These are phyloP conservation scores for Persicaria maculosa DNA, from an alignment of 148 eudicot species.

Conservation along the genomic window DNA sequence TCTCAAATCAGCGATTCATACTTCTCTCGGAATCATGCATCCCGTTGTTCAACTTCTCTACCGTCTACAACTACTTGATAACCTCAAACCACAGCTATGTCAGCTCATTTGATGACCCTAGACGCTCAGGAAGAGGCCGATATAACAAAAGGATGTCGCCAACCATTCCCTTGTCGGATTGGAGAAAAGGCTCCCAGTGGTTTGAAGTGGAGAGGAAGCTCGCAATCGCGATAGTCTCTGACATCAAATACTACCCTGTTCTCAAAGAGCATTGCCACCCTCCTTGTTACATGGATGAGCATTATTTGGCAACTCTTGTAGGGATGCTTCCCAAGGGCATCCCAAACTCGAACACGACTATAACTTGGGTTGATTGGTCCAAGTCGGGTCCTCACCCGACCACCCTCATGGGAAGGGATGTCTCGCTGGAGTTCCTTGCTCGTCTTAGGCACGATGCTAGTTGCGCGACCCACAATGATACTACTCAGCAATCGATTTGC, in stretches of 20 bases:
- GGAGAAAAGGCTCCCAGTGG: slow-evolving; percentile 25
- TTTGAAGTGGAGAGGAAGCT: slow-evolving; percentile 16
- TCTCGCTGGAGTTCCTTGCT: not conserved
- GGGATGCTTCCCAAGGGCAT: not conserved
- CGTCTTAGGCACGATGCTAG: not conserved
- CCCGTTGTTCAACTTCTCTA: slow-evolving; percentile 16
- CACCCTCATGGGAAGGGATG: not conserved
- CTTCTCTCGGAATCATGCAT: slow-evolving; percentile 19
- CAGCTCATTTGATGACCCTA: slow-evolving; percentile 13
- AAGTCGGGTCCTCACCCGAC: slow-evolving; percentile 5
- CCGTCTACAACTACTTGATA: slow-evolving; percentile 9
- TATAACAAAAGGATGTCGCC: slow-evolving; percentile 13
- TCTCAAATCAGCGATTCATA: slow-evolving; percentile 19
- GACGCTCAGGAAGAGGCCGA: slow-evolving; percentile 9
- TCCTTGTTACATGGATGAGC: slow-evolving; percentile 23
- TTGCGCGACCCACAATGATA: not conserved
- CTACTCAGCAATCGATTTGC: not conserved
- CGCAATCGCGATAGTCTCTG: slow-evolving; percentile 17
- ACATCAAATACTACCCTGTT: slow-evolving; percentile 11
- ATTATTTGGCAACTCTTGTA: slow-evolving; percentile 17
- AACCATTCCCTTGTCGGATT: slow-evolving; percentile 6
- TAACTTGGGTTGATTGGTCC: slow-evolving; percentile 19
- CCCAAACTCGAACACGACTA: slow-evolving; percentile 1
- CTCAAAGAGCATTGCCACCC: slow-evolving; percentile 12
- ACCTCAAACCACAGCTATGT: slow-evolving; percentile 12